phyloP scores from a whole-genome alignment of 73 alveolate genomes.

The Uronychia binucleata region DNA sequence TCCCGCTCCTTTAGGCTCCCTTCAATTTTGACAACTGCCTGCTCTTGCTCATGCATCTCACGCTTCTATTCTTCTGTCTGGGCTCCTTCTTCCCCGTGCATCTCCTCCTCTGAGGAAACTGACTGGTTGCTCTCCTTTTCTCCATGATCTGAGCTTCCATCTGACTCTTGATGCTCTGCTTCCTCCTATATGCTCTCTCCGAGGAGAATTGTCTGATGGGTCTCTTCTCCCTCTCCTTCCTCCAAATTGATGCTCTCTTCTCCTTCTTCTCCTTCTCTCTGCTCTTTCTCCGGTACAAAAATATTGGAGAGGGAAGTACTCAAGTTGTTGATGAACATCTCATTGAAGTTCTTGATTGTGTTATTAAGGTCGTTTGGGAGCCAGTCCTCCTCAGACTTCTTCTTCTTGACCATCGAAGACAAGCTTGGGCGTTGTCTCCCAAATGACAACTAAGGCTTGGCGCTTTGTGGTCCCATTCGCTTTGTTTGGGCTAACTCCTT shows the following conservation, averaged over 20 bases:
- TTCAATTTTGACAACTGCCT: slow-evolving; percentile 37
- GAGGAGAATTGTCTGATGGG: neutral
- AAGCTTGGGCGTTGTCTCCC: slow-evolving; percentile 7
- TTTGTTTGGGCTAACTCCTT: slow-evolving; percentile 4
- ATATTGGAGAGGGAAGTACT: slow-evolving; percentile 37
- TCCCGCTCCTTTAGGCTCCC: slow-evolving; percentile 54
- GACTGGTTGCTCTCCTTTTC: too few relatives aligned
- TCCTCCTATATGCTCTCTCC: neutral
- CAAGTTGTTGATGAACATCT: slow-evolving; percentile 55
- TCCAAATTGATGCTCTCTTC: neutral
- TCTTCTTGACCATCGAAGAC: slow-evolving; percentile 7
- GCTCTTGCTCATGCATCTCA: slow-evolving; percentile 39
- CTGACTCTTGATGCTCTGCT: neutral
- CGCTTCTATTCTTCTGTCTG: slow-evolving; percentile 2
- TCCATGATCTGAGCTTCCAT: neutral
- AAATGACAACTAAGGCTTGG: neutral
- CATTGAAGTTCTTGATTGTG: slow-evolving; percentile 61
- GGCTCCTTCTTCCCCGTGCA: slow-evolving; percentile 18
- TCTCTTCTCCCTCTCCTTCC: neutral
- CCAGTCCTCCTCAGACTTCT: slow-evolving; percentile 46
- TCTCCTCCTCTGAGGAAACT: slow-evolving; percentile 29
- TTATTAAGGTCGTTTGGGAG: slow-evolving; percentile 45
- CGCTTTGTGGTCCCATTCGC: neutral
- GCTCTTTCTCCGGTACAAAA: slow-evolving; percentile 22
- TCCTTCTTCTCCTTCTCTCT: slow-evolving; percentile 11